phyloP scores from a whole-genome alignment of 1,139 yeast species.

The Saccharomyces hybrid region DNA sequence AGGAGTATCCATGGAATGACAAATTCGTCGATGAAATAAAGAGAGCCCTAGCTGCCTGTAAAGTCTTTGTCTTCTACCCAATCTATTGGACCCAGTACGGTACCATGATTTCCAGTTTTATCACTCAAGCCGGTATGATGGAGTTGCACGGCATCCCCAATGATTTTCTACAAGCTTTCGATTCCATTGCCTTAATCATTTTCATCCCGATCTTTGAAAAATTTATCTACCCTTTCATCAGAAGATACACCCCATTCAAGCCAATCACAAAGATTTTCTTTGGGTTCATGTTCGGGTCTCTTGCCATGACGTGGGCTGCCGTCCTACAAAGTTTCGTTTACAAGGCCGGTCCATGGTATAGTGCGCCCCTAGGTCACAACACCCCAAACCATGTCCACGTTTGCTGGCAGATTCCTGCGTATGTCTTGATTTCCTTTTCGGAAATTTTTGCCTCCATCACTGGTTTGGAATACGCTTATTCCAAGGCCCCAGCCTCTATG shows the following conservation, averaged over 20 bases:
- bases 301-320: constrained; percentile 74
- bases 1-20: constrained; percentile 35
- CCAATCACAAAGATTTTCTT: constrained; percentile 66
- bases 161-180: constrained; percentile 60
- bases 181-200: constrained; percentile 58
- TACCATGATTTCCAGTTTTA: constrained; percentile 57
- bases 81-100: constrained; percentile 58
- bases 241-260: constrained; percentile 50
- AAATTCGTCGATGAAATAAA: constrained; percentile 57
- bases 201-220: constrained; percentile 58
- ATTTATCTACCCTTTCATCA: constrained; percentile 49
- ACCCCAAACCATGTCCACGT: constrained; percentile 32
- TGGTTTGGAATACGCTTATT: constrained; percentile 63
- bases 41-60: constrained; percentile 52
- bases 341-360: constrained; percentile 69
- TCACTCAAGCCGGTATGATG: constrained; percentile 63
- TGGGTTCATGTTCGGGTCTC: constrained; percentile 67
- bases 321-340: constrained; percentile 71
- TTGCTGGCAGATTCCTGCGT: constrained; percentile 45
- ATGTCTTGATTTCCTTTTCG: constrained; percentile 52
- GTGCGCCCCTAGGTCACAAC: constrained; percentile 42
- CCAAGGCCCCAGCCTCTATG: constrained; percentile 61
- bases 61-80: constrained; percentile 55
- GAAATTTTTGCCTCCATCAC: constrained; percentile 66
- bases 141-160: constrained; percentile 61